Base-by-base conservation (phyloP, 257 asterid genomes). In the Nicotiana knightiana region DNA sequence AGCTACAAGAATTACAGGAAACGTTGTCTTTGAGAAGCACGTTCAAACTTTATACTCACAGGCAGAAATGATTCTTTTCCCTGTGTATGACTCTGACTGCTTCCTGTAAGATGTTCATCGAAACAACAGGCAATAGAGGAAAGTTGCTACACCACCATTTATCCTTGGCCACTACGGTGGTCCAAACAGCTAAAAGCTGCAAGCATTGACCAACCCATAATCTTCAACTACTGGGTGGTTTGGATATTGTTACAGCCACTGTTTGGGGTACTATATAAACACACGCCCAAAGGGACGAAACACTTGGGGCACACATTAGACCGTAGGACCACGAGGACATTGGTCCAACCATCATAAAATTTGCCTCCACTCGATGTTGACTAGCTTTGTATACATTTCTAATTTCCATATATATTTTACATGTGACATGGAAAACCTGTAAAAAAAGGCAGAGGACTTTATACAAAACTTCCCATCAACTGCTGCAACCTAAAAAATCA, bases 381-480 rank as follows among this genome's bases (percentile, higher is more conserved):
- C 79, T 48, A 43, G 4, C 26, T n/a, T n/a, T 10, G 30, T 73
- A 24, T 48, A 48, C 79, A 75, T 51, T 8, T 26, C 16, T 13
- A 75, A 75, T 26, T 75, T 75, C 28, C 79, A 48, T 15, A 75
- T 15, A 75, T 73, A 75, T 75, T 75, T 71, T 75, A 75, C 63
- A 75, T 39, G 63, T 51, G 43, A 75, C 26, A 75, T 26, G 26
- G 28, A 15, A 51, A 75, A 51, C 28, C 46, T 75, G 75, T 3
- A 7, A 6, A 28, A 17, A 6, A 6, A 24, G 63, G 15, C 1
- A 57, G 32, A 18, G 6, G n/a, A 4, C 35, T 15, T 1, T 51
- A 6, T 51, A 75, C 63, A 51, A 48, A 73, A 73, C 15, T 48
- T 24, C 26, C 26, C 6, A 73, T 26, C 6, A 24, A 51, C 26